These are phyloP conservation scores for Zangia roseola DNA, from an alignment of 768 basidiomycete species.

Conservation along the genomic window DNA sequence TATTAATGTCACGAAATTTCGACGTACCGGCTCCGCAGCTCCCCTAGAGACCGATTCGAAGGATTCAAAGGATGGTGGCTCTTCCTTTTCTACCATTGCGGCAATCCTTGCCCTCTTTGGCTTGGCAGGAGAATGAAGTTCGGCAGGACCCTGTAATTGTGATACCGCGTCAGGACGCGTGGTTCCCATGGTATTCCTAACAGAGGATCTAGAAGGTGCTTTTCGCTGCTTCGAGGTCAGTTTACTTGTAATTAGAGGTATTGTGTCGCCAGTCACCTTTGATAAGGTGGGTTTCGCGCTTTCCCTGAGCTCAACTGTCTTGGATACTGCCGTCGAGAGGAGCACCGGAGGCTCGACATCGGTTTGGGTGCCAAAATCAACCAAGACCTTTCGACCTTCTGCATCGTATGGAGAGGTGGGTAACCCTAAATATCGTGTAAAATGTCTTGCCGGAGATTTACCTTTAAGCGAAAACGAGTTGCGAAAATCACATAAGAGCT, in stretches of 20 bases:
- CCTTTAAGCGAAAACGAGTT: slow-evolving; percentile 16
- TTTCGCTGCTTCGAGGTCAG: slow-evolving; percentile 29
- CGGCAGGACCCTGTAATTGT: slow-evolving; percentile 14
- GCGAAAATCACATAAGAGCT: slow-evolving; percentile 44
- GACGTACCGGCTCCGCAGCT: slow-evolving; percentile 18
- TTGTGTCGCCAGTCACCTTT: slow-evolving; percentile 16
- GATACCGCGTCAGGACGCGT: slow-evolving; percentile 8
- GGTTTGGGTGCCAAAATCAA: slow-evolving; percentile 29
- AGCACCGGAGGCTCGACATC: slow-evolving; percentile 18
- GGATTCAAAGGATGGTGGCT: slow-evolving; percentile 7
- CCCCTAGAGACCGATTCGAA: slow-evolving; percentile 4
- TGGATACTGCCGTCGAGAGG: slow-evolving; percentile 5
- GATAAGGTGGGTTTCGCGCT: slow-evolving; percentile 12
- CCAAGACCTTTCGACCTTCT: slow-evolving; percentile 10
- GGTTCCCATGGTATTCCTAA: slow-evolving; percentile 16
- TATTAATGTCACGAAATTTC: background rate
- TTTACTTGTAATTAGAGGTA: background rate
- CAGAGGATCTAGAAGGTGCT: slow-evolving; percentile 21
- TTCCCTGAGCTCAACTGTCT: slow-evolving; percentile 21
- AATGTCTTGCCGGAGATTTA: background rate
- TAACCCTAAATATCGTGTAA: background rate
- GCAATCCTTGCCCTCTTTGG: slow-evolving; percentile 30
- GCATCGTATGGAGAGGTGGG: background rate
- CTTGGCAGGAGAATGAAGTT: slow-evolving; percentile 24
- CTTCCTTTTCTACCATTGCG: slow-evolving; percentile 30